Evolutionary conservation across 2,329 filamentous ascomycete genomes (phyloP).

Genomic region (Xylaria hypoxylon): DNA sequence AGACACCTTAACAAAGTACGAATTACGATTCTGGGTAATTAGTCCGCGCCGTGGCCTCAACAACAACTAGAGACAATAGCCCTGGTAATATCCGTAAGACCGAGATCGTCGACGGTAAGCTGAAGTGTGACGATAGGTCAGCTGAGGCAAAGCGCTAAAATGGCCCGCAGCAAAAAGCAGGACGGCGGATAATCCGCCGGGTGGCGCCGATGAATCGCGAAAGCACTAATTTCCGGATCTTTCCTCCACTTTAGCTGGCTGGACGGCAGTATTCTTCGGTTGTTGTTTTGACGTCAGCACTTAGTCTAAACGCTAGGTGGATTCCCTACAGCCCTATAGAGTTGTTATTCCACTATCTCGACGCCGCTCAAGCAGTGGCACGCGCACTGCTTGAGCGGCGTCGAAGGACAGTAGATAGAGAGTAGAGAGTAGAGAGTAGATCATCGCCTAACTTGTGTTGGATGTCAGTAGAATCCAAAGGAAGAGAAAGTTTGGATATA

Average conservation of each 20-base stretch:
- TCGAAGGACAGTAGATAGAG: neutral
- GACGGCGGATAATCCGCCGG: constrained; percentile 3
- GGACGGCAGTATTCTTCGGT: neutral
- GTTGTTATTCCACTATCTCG: neutral
- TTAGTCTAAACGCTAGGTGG: neutral
- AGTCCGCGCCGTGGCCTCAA: neutral
- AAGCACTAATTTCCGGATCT: neutral
- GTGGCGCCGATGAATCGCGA: constrained; percentile 6
- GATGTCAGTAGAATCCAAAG: neutral
- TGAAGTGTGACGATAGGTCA: constrained; percentile 1
- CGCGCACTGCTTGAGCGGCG: neutral
- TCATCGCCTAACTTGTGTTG: neutral
- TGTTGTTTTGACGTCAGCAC: constrained; percentile 7
- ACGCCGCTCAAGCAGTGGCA: neutral
- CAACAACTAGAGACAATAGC: neutral
- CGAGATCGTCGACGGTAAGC: neutral
- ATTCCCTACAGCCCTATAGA: constrained; percentile 11
- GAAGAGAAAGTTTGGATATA: neutral
- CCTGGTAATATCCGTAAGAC: neutral
- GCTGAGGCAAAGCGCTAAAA: neutral
- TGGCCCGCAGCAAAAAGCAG: too few species aligned
- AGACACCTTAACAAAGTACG: too few species aligned
- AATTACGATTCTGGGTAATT: too few species aligned
- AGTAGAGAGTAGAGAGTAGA: neutral
- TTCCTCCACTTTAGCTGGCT: neutral